Evolutionary conservation across 73 alveolate genomes (phyloP), one percentile per base, ranked within the genome.

Genomic region (Uronychia binucleata): DNA sequence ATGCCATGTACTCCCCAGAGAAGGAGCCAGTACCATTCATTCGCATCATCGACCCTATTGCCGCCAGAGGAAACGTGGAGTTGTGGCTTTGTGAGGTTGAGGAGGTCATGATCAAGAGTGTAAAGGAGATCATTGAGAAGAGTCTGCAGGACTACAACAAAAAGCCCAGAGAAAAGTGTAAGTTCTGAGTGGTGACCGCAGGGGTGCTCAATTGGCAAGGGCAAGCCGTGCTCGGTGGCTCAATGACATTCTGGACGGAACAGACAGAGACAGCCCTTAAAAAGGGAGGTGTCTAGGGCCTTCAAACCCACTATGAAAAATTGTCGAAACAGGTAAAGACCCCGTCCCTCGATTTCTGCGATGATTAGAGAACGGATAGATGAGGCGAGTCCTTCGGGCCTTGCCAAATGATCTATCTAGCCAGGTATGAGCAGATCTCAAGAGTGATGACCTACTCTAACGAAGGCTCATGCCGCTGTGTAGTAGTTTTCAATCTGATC

Each of bases 11-110:
- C 74, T 97, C 99, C 8, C 89, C 97, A 26, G 99, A 96, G 75
- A 99, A 99, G 26, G 99, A 98, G 86, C 98, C 91, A 87, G 97
- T 98, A 59, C 98, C 97, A 46, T 97, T 98, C 92, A 96, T 91
- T 27, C 92, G 95, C 75, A 94, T 97, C 58, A 96, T 98, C 29
- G 99, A 98, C 88, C 97, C 99, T 77, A 93, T 92, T 77, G 96
- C 98, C 28, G 95, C 98, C 57, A 97, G 98, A 86, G 99, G 99
- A 74, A 95, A 98, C 77, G 99, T 99, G 25, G 99, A 99, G 92
- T 97, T 95, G 89, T 99, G 99, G 99, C 94, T 99, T 85, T 95
- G 96, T 58, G 96, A 97, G 91, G 99, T 97, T 58, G 99, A 96
- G 89, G 99, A 94, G 57, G 96, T 95, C 75, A 98, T 98, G 99